Base-by-base conservation (phyloP, 78 protist species). In the Guillardia theta region DNA sequence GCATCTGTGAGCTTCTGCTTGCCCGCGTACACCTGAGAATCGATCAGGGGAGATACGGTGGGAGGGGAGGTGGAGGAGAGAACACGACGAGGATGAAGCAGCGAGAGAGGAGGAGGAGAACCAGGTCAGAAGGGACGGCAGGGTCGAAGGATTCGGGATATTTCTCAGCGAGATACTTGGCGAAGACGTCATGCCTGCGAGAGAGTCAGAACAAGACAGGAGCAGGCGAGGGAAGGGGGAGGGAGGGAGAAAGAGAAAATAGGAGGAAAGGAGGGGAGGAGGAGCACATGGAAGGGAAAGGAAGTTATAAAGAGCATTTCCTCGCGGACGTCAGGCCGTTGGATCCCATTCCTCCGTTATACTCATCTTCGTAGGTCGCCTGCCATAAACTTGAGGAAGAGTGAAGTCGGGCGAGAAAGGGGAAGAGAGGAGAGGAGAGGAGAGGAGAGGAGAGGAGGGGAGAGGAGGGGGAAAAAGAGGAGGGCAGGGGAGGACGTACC, bases 301-400 rank as follows among this genome's bases (percentile, higher is more conserved):
- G 33, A n/a, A 12, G 33, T 21, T 30, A 12, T 21, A 70, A 12
- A 33, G 33, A 70, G 80, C 19, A 70, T 21, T 93, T 54, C 27
- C 95, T 6, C 2, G 95, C 95, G 30, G 93, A 87, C 0, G 95
- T 94, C 24, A 94, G 64, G 1, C 95, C 95, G 83, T 94, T 94
- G 36, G 92, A 64, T 6, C 95, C 95, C 95, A 94, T 94, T 0
- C 95, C 95, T 44, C n/a, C n/a, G n/a, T n/a, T n/a, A n/a, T n/a
- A n/a, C n/a, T n/a, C n/a, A n/a, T n/a, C n/a, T n/a, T n/a, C n/a
- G 33, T 6, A n/a, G 33, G 33, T 9, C 19, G 33, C 44, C 19
- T 6, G 80, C 19, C 19, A 33, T 6, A 70, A 12, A 12, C 19
- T 21, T 6, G 33, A n/a, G 33, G 33, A n/a, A 12, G 33, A 12